Percentiles rank a stretch among this genome's conserved stretches.
Conservation (phyloP, 345 rosid species). For the Eucalyptus coolabah region DNA sequence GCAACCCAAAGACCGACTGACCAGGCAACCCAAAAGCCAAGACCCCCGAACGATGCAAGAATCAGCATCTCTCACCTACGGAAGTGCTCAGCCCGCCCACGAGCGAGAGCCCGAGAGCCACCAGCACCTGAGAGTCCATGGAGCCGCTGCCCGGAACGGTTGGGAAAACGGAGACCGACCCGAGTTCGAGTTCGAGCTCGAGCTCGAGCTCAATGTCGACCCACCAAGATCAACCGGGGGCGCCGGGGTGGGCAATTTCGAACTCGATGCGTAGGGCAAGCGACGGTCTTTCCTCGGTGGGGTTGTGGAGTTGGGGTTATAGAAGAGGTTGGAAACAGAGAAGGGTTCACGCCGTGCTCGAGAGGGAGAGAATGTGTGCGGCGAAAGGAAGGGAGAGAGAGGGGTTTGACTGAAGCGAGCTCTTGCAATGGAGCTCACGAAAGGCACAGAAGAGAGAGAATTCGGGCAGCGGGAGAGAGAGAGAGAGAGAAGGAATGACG, state of each 20-base stretch:
- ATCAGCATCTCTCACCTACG: constrained; percentile 20
- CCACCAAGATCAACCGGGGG: not conserved
- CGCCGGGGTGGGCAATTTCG: not conserved
- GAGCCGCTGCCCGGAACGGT: not conserved
- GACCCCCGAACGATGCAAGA: not conserved
- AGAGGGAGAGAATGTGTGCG: not conserved
- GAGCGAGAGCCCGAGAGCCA: constrained; percentile 50
- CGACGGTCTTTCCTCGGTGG: not conserved
- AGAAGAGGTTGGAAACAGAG: not conserved
- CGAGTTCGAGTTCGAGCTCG: not conserved
- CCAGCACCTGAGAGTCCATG: constrained; percentile 77
- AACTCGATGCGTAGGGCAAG: not conserved
- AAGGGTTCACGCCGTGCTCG: not conserved
- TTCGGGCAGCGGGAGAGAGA: not conserved
- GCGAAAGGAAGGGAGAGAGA: not conserved
- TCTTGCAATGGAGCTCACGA: not conserved
- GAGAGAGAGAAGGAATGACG: not conserved
- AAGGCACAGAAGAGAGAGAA: not conserved
- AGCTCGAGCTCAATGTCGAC: not conserved
- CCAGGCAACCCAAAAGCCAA: not conserved
- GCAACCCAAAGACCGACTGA: not conserved
- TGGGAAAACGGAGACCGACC: not conserved
- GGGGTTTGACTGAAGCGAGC: not conserved
- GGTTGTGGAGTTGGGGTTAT: not conserved
- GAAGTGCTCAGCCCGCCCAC: constrained; percentile 73